phyloP scores from a whole-genome alignment of 1,284 basidiomycete species.

The Pascua guehoae region DNA sequence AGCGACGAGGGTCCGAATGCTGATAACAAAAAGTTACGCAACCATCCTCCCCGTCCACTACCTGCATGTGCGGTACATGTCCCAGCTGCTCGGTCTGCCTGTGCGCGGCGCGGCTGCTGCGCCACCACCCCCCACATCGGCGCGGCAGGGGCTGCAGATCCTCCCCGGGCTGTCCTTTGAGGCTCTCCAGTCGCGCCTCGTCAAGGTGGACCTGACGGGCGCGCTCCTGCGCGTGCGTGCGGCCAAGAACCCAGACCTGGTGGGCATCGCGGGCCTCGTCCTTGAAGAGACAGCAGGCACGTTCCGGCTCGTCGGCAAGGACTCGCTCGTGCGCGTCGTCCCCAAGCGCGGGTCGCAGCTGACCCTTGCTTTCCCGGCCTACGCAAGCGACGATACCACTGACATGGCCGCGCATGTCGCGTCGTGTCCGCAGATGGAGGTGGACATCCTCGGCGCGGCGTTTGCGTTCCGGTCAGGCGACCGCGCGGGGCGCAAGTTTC shows the following conservation, averaged over 20 bases:
- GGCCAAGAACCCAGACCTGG: conserved; percentile 39
- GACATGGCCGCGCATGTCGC: conserved; percentile 18
- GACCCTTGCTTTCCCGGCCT: conserved; percentile 46
- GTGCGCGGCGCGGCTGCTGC: not conserved
- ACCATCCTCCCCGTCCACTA: conserved; percentile 41
- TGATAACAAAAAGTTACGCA: conserved; percentile 33
- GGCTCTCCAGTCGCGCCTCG: conserved; percentile 39
- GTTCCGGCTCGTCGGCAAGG: conserved; percentile 45
- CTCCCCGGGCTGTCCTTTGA: conserved; percentile 42
- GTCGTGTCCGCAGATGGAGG: conserved; percentile 35
- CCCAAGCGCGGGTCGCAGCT: conserved; percentile 51
- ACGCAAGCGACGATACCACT: conserved; percentile 19
- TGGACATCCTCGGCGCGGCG: conserved; percentile 48
- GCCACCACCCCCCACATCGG: not conserved
- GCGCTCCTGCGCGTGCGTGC: conserved; percentile 32
- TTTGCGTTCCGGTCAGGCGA: conserved; percentile 50
- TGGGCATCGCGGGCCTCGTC: conserved; percentile 46
- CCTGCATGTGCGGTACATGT: conserved; percentile 40
- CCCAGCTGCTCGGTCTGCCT: conserved; percentile 29
- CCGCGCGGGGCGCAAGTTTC: conserved; percentile 51
- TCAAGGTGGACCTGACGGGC: conserved; percentile 53
- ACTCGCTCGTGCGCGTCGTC: conserved; percentile 38
- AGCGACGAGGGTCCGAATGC: not conserved
- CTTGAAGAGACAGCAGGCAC: conserved; percentile 52
- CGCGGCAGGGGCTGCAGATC: conserved; percentile 43